phyloP scores from a whole-genome alignment of 768 basidiomycete species.

The Agrocybe pediades region DNA sequence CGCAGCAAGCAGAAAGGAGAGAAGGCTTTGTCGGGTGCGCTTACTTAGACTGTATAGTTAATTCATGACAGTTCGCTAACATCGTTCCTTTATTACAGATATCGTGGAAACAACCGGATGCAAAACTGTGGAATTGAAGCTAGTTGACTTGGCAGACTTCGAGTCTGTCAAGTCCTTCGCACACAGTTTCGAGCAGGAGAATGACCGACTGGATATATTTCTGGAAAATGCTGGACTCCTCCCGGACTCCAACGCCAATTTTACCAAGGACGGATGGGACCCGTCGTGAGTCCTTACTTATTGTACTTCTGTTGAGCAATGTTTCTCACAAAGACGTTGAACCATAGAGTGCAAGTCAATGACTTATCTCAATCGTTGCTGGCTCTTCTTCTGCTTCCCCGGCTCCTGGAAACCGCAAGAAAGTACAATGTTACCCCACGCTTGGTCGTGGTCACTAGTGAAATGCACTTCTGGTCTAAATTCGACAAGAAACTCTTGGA shows the following conservation, averaged over 20 bases:
- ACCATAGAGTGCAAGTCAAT: conserved; percentile 48
- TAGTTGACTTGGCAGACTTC: conserved; percentile 42
- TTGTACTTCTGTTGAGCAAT: not conserved
- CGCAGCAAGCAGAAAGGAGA: conserved; percentile 34
- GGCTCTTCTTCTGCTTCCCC: conserved; percentile 42
- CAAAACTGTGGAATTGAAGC: conserved; percentile 36
- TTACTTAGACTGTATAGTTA: not conserved
- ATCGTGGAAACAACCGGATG: conserved; percentile 31
- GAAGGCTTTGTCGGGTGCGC: conserved; percentile 35
- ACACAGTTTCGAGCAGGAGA: conserved; percentile 32
- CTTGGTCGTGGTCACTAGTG: conserved; percentile 46
- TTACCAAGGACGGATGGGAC: conserved; percentile 42
- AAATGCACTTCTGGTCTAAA: conserved; percentile 34
- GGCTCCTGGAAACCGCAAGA: conserved; percentile 37
- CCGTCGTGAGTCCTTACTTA: conserved; percentile 24
- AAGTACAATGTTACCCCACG: conserved; percentile 30
- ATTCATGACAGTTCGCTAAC: not conserved
- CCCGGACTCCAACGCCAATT: not conserved
- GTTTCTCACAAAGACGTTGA: too few species aligned
- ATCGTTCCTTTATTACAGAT: not conserved
- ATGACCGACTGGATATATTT: conserved; percentile 37
- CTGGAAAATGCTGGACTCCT: conserved; percentile 18
- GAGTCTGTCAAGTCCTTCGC: conserved; percentile 41
- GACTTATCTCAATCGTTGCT: conserved; percentile 42
- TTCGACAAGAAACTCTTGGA: conserved; percentile 15